phyloP scores from a whole-genome alignment of 1,139 yeast species.

The Hemisphaericaspora lyxosophila region DNA sequence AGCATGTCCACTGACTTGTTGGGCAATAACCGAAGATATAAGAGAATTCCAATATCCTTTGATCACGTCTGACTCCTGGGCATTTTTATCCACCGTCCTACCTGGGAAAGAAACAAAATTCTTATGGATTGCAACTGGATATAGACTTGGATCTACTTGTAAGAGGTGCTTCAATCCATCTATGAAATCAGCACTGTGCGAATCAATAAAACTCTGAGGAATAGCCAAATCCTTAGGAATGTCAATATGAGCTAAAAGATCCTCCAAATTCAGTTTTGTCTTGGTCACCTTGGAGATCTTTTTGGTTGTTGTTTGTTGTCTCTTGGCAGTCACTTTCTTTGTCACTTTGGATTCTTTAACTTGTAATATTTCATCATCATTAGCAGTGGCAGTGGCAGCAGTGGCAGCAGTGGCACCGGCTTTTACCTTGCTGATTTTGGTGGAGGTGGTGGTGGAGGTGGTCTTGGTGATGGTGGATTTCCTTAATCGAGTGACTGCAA shows the following conservation, averaged over 20 bases:
- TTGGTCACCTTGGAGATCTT: constrained; percentile 7
- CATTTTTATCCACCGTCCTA: constrained; percentile 14
- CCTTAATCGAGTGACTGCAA: constrained; percentile 9
- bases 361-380: not conserved
- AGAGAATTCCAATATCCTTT: constrained; percentile 42
- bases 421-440: not conserved
- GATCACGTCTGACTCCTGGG: constrained; percentile 19
- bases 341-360: not conserved
- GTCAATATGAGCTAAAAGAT: constrained; percentile 24
- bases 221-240: constrained; percentile 29
- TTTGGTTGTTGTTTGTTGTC: constrained; percentile 5
- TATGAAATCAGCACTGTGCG: constrained; percentile 46
- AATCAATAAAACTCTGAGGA: constrained; percentile 40
- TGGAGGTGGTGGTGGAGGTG: not conserved
- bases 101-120: constrained; percentile 32
- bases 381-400: too few species aligned
- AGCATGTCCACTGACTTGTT: constrained; percentile 85
- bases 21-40: constrained; percentile 58
- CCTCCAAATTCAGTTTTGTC: constrained; percentile 24
- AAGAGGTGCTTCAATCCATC: constrained; percentile 43
- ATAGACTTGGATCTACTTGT: constrained; percentile 42
- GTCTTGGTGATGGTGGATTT: constrained; percentile 1
- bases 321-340: constrained; percentile 1
- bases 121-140: constrained; percentile 29
- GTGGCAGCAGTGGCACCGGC: not conserved